These are phyloP conservation scores for Suhomyces emberorum DNA, from an alignment of 805 yeast genomes.

Conservation along the genomic window DNA sequence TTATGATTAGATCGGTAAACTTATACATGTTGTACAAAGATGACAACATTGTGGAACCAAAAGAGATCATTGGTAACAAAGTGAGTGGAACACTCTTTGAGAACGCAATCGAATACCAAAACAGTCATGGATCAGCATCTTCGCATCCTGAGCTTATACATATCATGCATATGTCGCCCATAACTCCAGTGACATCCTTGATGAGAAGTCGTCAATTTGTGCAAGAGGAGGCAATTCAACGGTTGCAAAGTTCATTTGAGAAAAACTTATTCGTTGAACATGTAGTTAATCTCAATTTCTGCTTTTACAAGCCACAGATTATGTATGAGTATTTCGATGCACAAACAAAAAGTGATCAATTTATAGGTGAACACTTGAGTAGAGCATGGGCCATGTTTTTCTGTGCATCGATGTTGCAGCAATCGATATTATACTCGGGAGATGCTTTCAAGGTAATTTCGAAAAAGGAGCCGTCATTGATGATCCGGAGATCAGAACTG, in stretches of 20 bases:
- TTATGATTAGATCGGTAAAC: conserved; percentile 19
- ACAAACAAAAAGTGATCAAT: too few species aligned
- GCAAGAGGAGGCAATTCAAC: too few species aligned
- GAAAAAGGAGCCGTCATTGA: conserved; percentile 40
- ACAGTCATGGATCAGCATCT: conserved; percentile 28
- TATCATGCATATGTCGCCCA: conserved; percentile 26
- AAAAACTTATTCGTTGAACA: too few species aligned
- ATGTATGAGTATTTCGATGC: too few species aligned
- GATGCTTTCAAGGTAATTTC: conserved; percentile 50
- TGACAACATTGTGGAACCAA: conserved; percentile 18
- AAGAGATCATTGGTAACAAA: conserved; percentile 15
- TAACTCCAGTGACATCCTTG: conserved; percentile 22
- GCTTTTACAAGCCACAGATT: too few species aligned
- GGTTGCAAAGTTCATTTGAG: too few species aligned
- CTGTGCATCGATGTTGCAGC: too few species aligned
- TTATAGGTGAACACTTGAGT: too few species aligned
- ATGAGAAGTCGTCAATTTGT: conserved; percentile 16
- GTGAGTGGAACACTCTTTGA: conserved; percentile 23
- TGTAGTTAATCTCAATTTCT: too few species aligned
- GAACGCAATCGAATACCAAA: conserved; percentile 22
- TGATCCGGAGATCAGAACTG: conserved; percentile 45
- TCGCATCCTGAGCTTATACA: conserved; percentile 29
- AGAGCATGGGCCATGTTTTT: too few species aligned
- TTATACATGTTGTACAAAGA: conserved; percentile 17
- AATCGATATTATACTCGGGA: too few species aligned